phyloP scores from a whole-genome alignment of 2,329 filamentous ascomycete species.

The Cordyceps cateniannulata region DNA sequence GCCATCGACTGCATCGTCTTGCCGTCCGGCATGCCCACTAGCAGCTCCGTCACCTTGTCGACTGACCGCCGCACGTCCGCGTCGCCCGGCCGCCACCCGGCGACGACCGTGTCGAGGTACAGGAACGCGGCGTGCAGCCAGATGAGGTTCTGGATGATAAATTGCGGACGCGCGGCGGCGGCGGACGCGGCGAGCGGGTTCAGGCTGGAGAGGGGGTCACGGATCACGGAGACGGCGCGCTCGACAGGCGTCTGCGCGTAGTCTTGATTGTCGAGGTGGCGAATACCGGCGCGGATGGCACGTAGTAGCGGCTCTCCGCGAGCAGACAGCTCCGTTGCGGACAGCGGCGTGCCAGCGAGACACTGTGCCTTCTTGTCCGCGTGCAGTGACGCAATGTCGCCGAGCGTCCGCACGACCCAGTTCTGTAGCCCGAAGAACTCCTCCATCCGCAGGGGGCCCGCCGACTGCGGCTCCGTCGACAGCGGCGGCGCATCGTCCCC shows the following conservation, averaged over 20 bases:
- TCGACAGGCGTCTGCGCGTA: slow-evolving; percentile 1
- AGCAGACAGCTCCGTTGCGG: slow-evolving; percentile 37
- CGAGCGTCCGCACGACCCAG: slow-evolving; percentile 49
- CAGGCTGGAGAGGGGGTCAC: slow-evolving; percentile 19
- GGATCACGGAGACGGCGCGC: slow-evolving; percentile 12
- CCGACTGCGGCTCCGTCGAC: slow-evolving; percentile 17
- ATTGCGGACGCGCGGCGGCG: slow-evolving; percentile 15
- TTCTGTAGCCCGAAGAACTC: slow-evolving; percentile 51
- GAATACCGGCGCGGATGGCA: slow-evolving; percentile 27
- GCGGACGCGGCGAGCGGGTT: slow-evolving; percentile 16
- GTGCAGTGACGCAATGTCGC: slow-evolving; percentile 46
- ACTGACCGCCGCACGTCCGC: slow-evolving; percentile 33
- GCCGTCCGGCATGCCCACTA: slow-evolving; percentile 25
- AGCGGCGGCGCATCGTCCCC: slow-evolving; percentile 19
- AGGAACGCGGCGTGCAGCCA: slow-evolving; percentile 43
- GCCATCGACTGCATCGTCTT: slow-evolving; percentile 30
- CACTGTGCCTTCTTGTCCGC: slow-evolving; percentile 48
- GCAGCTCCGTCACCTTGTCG: slow-evolving; percentile 26
- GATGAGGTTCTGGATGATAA: slow-evolving; percentile 29
- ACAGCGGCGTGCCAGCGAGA: slow-evolving; percentile 35
- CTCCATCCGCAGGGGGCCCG: slow-evolving; percentile 36
- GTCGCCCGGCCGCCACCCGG: slow-evolving; percentile 43
- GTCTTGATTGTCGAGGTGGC: slow-evolving; percentile 22
- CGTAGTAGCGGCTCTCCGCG: slow-evolving; percentile 37
- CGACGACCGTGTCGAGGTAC: slow-evolving; percentile 42